Conservation (phyloP, 2,329 filamentous ascomycete genomes). For the Cordyceps cateniannulata region DNA sequence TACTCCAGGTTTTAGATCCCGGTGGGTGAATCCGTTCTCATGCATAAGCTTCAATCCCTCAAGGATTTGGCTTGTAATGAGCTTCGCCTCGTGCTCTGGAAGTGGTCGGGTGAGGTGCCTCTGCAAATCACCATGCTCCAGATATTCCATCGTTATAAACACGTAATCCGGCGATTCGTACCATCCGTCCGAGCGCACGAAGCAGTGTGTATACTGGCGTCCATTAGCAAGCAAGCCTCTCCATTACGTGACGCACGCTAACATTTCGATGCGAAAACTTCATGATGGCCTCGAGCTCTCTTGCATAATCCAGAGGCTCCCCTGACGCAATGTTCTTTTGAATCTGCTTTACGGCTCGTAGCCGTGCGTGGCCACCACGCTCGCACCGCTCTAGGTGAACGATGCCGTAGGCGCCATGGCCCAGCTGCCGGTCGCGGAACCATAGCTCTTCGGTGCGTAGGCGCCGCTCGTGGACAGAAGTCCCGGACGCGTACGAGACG, state of each 20-base stretch:
- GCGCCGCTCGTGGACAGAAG: not conserved
- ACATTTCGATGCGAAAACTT: conserved; percentile 14
- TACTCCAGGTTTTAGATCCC: conserved; percentile 17
- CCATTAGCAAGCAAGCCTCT: not conserved
- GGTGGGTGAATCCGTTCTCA: conserved; percentile 16
- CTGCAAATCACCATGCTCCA: conserved; percentile 14
- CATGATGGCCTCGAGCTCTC: conserved; percentile 11
- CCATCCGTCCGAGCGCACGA: conserved; percentile 16
- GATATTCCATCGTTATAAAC: conserved; percentile 16
- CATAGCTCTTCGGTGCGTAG: conserved; percentile 10
- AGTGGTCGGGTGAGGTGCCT: conserved; percentile 6
- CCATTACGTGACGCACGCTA: not conserved
- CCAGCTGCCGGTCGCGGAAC: conserved; percentile 1
- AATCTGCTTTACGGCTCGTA: not conserved
- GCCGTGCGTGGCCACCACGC: not conserved
- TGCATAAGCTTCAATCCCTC: conserved; percentile 17
- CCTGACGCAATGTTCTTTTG: not conserved
- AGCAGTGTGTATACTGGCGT: conserved; percentile 17
- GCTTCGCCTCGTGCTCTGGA: conserved; percentile 7
- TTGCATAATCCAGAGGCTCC: not conserved
- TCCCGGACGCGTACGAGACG: not conserved
- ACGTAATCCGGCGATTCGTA: conserved; percentile 12
- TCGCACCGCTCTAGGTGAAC: conserved; percentile 9
- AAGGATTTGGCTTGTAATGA: conserved; percentile 13
- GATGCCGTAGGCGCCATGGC: conserved; percentile 10